Percentiles rank a stretch among this genome's conserved stretches.
These are phyloP conservation scores for Daldinia bambusicola DNA, from an alignment of 495 filamentous ascomycete genomes.

Conservation along the genomic window DNA sequence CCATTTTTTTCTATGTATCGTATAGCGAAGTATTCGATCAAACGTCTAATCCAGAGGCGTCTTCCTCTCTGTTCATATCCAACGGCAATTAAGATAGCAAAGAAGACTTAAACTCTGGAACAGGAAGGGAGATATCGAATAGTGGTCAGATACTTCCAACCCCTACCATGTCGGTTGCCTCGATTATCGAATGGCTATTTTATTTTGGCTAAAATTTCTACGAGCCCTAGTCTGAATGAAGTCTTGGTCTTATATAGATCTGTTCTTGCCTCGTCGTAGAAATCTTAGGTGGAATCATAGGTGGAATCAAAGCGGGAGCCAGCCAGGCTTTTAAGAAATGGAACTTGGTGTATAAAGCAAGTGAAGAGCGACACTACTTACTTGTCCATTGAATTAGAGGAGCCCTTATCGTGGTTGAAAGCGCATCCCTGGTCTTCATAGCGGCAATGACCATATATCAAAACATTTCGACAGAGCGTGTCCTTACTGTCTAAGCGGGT, in stretches of 20 bases:
- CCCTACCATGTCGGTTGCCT: not conserved
- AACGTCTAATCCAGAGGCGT: not conserved
- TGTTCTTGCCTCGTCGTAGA: constrained; percentile 12
- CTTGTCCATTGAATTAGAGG: constrained; percentile 63
- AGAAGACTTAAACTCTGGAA: not conserved
- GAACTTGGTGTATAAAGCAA: not conserved
- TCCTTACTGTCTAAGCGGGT: constrained; percentile 70
- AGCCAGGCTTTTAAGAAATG: constrained; percentile 4
- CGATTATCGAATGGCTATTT: constrained; percentile 4
- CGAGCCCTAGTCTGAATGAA: not conserved
- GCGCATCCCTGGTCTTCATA: constrained; percentile 91
- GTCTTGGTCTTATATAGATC: constrained; percentile 13
- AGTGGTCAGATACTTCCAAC: not conserved
- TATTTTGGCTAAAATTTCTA: constrained; percentile 22
- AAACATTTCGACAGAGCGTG: constrained; percentile 90
- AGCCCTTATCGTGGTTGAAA: constrained; percentile 85
- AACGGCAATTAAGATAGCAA: not conserved
- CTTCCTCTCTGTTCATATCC: not conserved
- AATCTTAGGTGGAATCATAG: constrained; percentile 16
- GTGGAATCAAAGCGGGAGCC: constrained; percentile 18
- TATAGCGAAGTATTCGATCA: not conserved
- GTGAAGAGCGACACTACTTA: constrained; percentile 53
- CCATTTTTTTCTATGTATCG: not conserved
- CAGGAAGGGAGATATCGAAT: not conserved
- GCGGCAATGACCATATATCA: constrained; percentile 93